phyloP scores from a whole-genome alignment of 2,329 filamentous ascomycete genomes.

The Aspergillus melleus region DNA sequence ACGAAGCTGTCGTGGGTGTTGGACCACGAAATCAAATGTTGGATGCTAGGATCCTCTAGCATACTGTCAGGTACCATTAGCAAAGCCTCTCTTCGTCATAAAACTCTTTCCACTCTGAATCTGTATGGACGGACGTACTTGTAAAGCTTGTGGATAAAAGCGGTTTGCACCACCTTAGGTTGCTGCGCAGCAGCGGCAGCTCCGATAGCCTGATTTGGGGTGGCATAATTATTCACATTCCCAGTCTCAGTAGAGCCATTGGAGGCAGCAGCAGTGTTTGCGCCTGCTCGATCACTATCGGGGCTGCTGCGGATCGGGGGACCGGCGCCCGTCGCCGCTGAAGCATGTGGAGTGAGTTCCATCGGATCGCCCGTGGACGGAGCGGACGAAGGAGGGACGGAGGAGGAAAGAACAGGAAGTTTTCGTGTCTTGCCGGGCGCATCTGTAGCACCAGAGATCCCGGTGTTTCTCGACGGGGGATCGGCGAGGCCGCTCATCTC shows the following conservation, averaged over 20 bases:
- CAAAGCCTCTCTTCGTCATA: background rate
- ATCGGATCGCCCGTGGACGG: slow-evolving; percentile 53
- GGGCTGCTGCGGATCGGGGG: slow-evolving; percentile 52
- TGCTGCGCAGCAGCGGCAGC: slow-evolving; percentile 68
- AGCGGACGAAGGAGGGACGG: slow-evolving; percentile 38
- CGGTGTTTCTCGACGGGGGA: slow-evolving; percentile 46
- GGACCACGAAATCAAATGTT: slow-evolving; percentile 96
- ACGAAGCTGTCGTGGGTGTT: slow-evolving; percentile 93
- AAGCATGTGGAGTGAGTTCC: slow-evolving; percentile 54
- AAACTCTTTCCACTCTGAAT: background rate
- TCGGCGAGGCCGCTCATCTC: slow-evolving; percentile 45
- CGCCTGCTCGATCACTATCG: slow-evolving; percentile 46
- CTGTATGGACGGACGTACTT: slow-evolving; percentile 62
- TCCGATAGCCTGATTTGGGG: slow-evolving; percentile 36
- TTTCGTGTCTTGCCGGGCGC: slow-evolving; percentile 50
- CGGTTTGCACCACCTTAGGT: slow-evolving; percentile 96
- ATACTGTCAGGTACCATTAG: slow-evolving; percentile 63
- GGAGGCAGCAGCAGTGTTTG: slow-evolving; percentile 30
- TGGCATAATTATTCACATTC: slow-evolving; percentile 27
- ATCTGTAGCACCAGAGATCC: slow-evolving; percentile 40
- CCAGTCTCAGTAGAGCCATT: slow-evolving; percentile 35
- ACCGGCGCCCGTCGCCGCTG: slow-evolving; percentile 44
- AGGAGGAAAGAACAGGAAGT: slow-evolving; percentile 54
- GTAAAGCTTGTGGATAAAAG: slow-evolving; percentile 98
- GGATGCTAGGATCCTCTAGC: slow-evolving; percentile 90